Conservation (phyloP, 805 yeast genomes). For the Maudiozyma saulgeensis region DNA sequence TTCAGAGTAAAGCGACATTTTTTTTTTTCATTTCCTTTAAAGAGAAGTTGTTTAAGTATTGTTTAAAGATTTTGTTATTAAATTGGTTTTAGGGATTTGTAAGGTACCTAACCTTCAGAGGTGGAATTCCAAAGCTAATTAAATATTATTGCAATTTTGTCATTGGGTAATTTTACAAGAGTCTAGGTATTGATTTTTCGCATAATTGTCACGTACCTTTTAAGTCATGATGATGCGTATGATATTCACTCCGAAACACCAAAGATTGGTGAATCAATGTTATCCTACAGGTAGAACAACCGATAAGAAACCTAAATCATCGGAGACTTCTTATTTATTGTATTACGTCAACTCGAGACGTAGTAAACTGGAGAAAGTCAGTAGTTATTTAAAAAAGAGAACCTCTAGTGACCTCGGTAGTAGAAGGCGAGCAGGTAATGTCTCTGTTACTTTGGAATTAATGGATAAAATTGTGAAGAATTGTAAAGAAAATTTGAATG, state of each 20-base stretch:
- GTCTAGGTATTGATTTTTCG: too few relatives aligned
- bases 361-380: constrained; percentile 81
- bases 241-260: constrained; percentile 70
- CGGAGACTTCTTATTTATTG: constrained; percentile 78
- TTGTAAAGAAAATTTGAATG: constrained; percentile 76
- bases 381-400: constrained; percentile 53
- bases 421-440: constrained; percentile 62
- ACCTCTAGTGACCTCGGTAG: constrained; percentile 51
- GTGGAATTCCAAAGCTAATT: too few relatives aligned
- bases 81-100: too few relatives aligned
- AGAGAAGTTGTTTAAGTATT: too few relatives aligned
- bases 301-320: constrained; percentile 86
- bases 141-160: too few relatives aligned
- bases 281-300: constrained; percentile 81
- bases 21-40: too few relatives aligned
- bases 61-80: too few relatives aligned
- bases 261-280: constrained; percentile 80
- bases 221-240: constrained; percentile 4
- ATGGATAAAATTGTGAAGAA: constrained; percentile 57
- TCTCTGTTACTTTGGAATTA: constrained; percentile 71
- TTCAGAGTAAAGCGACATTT: too few relatives aligned
- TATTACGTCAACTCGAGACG: constrained; percentile 88
- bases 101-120: too few relatives aligned
- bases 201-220: neutral
- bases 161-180: too few relatives aligned